phyloP scores from a whole-genome alignment of 768 basidiomycete species.

The Boletellus ananiceps region DNA sequence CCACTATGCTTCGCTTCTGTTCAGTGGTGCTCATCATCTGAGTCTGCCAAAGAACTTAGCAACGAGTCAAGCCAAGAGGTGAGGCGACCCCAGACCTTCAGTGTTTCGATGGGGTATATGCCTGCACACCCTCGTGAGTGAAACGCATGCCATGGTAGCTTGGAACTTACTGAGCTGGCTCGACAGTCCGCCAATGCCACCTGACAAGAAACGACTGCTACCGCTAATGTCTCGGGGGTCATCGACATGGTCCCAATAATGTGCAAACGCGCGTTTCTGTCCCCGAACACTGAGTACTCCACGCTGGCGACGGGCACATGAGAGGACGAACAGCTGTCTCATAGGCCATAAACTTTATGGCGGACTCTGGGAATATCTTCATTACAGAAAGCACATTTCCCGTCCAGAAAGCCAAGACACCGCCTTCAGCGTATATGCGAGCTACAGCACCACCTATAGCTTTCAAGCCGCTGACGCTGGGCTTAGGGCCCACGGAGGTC shows the following conservation, averaged over 20 bases:
- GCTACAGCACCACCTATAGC: constrained; percentile 68
- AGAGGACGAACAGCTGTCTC: constrained; percentile 75
- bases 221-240: constrained; percentile 88
- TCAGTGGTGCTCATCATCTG: constrained; percentile 94
- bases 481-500: constrained; percentile 39
- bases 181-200: constrained; percentile 92
- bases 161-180: constrained; percentile 78
- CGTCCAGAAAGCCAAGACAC: constrained; percentile 93
- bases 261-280: constrained; percentile 92
- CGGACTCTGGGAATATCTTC: constrained; percentile 97
- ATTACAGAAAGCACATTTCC: constrained; percentile 90
- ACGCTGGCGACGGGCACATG: constrained; percentile 8
- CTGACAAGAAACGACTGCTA: constrained; percentile 87
- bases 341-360: constrained; percentile 96
- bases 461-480: constrained; percentile 49
- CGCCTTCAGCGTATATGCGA: constrained; percentile 86
- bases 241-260: constrained; percentile 86
- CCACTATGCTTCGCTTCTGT: constrained; percentile 51
- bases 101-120: constrained; percentile 94
- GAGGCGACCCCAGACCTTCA: constrained; percentile 56
- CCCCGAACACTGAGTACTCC: constrained; percentile 15
- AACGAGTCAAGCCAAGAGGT: neutral
- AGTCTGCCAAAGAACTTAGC: constrained; percentile 43
- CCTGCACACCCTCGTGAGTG: constrained; percentile 42
- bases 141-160: constrained; percentile 4